Evolutionary conservation across 768 basidiomycete species (phyloP).

Genomic region (Pisolithus orientalis): DNA sequence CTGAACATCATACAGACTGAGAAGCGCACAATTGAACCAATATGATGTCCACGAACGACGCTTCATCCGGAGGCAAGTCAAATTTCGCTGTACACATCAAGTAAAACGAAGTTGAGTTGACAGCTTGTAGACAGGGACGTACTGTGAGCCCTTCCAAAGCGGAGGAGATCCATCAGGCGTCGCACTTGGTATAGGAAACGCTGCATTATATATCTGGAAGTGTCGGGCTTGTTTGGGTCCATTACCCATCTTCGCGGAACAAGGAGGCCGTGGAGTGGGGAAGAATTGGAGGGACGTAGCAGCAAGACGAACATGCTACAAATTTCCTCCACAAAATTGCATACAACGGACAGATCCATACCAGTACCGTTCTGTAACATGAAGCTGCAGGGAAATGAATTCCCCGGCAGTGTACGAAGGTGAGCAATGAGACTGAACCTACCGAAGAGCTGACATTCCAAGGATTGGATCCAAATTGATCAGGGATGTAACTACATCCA

Average conservation of each 20-base stretch:
- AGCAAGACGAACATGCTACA: slow-evolving; percentile 37
- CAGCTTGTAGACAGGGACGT: not conserved
- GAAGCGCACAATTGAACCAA: not conserved
- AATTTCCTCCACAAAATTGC: slow-evolving; percentile 46
- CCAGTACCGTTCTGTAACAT: slow-evolving; percentile 31
- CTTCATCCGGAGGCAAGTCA: not conserved
- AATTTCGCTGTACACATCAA: not conserved
- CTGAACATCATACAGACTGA: not conserved
- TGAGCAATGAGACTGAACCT: not conserved
- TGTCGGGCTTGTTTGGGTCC: slow-evolving; percentile 9
- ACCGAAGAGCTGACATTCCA: not conserved
- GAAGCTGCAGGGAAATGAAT: slow-evolving; percentile 30
- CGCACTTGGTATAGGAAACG: not conserved
- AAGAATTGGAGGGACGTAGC: slow-evolving; percentile 1
- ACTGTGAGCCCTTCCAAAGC: not conserved
- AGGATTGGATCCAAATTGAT: not conserved
- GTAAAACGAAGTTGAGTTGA: not conserved
- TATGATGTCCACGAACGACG: not conserved
- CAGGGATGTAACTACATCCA: not conserved
- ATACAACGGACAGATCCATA: slow-evolving; percentile 43
- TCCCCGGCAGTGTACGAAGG: not conserved
- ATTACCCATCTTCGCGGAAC: slow-evolving; percentile 54
- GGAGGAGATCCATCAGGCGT: not conserved
- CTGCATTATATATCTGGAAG: slow-evolving; percentile 2
- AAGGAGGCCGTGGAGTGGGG: slow-evolving; percentile 37